phyloP scores from a whole-genome alignment of 805 yeast genomes.

The Yarrowia keelungensis region DNA sequence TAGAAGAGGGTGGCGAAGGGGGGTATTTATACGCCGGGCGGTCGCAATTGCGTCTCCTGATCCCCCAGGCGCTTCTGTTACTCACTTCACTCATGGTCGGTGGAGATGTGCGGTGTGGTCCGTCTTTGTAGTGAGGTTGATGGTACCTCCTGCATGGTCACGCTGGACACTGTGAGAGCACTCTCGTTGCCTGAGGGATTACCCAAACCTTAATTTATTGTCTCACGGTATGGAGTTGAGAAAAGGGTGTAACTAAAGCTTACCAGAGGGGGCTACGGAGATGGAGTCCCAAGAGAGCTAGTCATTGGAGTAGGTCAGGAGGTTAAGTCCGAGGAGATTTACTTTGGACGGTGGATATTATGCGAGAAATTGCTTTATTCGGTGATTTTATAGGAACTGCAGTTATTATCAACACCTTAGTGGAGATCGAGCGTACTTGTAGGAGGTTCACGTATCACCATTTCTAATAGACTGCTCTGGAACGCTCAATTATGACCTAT shows the following conservation, averaged over 20 bases:
- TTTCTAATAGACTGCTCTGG: background rate
- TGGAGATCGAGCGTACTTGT: too few species aligned
- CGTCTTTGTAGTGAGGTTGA: constrained; percentile 30
- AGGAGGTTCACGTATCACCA: too few species aligned
- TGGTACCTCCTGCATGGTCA: constrained; percentile 34
- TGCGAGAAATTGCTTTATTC: too few species aligned
- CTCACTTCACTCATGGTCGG: constrained; percentile 34
- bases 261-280: background rate
- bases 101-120: background rate
- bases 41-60: constrained; percentile 6
- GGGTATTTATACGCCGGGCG: background rate
- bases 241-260: background rate
- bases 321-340: too few species aligned
- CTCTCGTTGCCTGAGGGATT: constrained; percentile 29
- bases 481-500: too few species aligned
- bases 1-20: background rate
- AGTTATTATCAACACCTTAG: too few species aligned
- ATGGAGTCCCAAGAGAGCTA: background rate
- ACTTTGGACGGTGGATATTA: too few species aligned
- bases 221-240: background rate
- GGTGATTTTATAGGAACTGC: too few species aligned
- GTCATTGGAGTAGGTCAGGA: too few species aligned
- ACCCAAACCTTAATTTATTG: constrained; percentile 35
- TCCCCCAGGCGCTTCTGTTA: background rate
- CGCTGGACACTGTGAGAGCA: background rate